Conservation (phyloP, 2,329 filamentous ascomycete species). For the Phaeosphaeria sp. region DNA sequence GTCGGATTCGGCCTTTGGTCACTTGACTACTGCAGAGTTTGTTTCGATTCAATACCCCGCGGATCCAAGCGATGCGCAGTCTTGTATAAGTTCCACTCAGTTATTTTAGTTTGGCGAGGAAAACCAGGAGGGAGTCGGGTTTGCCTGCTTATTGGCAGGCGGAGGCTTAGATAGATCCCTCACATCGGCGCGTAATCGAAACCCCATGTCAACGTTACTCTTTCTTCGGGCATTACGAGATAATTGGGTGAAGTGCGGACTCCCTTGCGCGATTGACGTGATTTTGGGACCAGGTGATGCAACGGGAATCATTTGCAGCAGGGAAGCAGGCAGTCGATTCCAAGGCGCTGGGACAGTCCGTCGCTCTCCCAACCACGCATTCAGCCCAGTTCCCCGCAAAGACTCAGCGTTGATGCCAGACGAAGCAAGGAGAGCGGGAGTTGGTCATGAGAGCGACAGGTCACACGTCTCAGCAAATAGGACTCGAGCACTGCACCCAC, state of each 20-base stretch:
- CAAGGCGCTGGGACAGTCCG: conserved; percentile 15
- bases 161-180: conserved; percentile 35
- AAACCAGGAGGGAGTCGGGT: conserved; percentile 19
- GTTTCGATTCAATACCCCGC: conserved; percentile 45
- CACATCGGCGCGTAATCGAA: conserved; percentile 45
- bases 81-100: conserved; percentile 43
- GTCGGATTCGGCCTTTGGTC: not conserved
- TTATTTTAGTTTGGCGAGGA: conserved; percentile 26
- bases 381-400: conserved; percentile 24
- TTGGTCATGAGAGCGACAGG: conserved; percentile 22
- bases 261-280: conserved; percentile 38
- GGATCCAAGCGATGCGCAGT: conserved; percentile 38
- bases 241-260: conserved; percentile 23
- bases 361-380: conserved; percentile 8
- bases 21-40: conserved; percentile 31
- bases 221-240: conserved; percentile 41
- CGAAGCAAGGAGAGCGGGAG: not conserved
- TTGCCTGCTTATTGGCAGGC: conserved; percentile 40
- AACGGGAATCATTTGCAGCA: conserved; percentile 23
- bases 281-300: conserved; percentile 40
- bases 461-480: conserved; percentile 16
- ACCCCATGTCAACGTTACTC: conserved; percentile 17
- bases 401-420: conserved; percentile 4
- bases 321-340: conserved; percentile 26
- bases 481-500: conserved; percentile 9